A percentile compares a stretch with the other conserved stretches of the same genome.
Conservation (phyloP, 2,329 filamentous ascomycete species). For the Aaosphaeria pasadenensis region DNA sequence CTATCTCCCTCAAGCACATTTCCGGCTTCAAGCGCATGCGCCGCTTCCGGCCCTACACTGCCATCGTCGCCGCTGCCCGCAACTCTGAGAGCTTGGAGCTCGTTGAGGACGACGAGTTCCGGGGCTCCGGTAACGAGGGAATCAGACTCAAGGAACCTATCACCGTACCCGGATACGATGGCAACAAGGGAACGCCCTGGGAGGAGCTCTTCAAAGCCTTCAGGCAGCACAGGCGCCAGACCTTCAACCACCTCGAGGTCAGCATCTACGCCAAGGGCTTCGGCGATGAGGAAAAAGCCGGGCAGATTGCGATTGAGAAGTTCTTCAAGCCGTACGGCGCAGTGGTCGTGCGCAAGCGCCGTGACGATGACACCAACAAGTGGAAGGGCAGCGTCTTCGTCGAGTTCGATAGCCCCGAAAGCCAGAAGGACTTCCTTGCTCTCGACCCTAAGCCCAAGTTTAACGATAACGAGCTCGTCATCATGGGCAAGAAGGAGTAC, state of each 20-base stretch:
- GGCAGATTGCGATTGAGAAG: constrained; percentile 90
- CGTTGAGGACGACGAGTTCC: constrained; percentile 67
- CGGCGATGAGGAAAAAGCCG: constrained; percentile 74
- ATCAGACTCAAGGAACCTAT: constrained; percentile 71
- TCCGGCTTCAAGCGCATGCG: constrained; percentile 94
- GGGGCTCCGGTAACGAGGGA: constrained; percentile 36
- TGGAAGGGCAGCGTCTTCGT: constrained; percentile 99
- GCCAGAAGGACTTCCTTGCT: constrained; percentile 74
- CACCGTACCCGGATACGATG: constrained; percentile 19
- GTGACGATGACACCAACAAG: constrained; percentile 58
- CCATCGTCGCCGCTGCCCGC: constrained; percentile 79
- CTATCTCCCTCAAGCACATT: constrained; percentile 74
- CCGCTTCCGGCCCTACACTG: constrained; percentile 83
- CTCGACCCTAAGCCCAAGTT: constrained; percentile 80
- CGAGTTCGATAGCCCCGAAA: constrained; percentile 79
- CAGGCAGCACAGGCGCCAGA: constrained; percentile 43
- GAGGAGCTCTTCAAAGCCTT: constrained; percentile 47
- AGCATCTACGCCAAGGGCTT: constrained; percentile 95
- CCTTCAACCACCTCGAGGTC: constrained; percentile 65
- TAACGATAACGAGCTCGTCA: constrained; percentile 73
- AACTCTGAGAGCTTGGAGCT: constrained; percentile 72
- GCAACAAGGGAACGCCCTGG: constrained; percentile 24
- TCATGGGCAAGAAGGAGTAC: constrained; percentile 88
- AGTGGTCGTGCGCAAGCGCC: constrained; percentile 81
- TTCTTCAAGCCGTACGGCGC: constrained; percentile 83